phyloP scores from a whole-genome alignment of 2,329 filamentous ascomycete genomes.

The Thelonectria blattea region DNA sequence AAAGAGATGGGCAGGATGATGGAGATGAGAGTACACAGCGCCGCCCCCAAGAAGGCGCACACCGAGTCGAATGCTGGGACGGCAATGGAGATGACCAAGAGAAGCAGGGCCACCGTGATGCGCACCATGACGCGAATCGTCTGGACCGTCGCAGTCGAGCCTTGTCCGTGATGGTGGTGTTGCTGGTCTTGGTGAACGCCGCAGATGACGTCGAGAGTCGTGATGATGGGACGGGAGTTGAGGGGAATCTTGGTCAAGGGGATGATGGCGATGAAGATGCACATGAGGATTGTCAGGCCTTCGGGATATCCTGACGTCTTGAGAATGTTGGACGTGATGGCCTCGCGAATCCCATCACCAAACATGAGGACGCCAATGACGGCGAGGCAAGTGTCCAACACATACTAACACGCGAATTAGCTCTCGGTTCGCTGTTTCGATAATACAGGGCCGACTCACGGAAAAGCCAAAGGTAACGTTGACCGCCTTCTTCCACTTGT shows the following conservation, averaged over 20 bases:
- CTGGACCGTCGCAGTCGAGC: conserved; percentile 48
- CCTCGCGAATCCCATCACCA: conserved; percentile 83
- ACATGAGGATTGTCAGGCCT: conserved; percentile 77
- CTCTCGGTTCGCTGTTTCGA: conserved; percentile 4
- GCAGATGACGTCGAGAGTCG: conserved; percentile 80
- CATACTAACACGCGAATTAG: conserved; percentile 57
- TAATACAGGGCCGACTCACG: conserved; percentile 51
- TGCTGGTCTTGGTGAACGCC: conserved; percentile 66
- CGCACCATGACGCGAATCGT: conserved; percentile 66
- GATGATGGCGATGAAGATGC: conserved; percentile 88
- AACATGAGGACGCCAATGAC: conserved; percentile 93
- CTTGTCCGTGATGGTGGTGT: conserved; percentile 41
- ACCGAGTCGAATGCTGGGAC: conserved; percentile 86
- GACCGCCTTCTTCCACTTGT: conserved; percentile 78
- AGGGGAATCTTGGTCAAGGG: conserved; percentile 95
- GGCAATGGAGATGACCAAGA: conserved; percentile 73
- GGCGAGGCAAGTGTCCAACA: conserved; percentile 82
- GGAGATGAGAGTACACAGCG: conserved; percentile 92
- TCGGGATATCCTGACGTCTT: conserved; percentile 75
- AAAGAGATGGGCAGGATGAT: conserved; percentile 88
- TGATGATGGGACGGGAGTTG: conserved; percentile 85
- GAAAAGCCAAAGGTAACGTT: conserved; percentile 86
- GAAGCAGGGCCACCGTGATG: conserved; percentile 69
- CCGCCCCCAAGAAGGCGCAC: conserved; percentile 88
- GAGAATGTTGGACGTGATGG: conserved; percentile 91